Conservation (phyloP, 2,329 filamentous ascomycete species). For the Cladosporium sp. region DNA sequence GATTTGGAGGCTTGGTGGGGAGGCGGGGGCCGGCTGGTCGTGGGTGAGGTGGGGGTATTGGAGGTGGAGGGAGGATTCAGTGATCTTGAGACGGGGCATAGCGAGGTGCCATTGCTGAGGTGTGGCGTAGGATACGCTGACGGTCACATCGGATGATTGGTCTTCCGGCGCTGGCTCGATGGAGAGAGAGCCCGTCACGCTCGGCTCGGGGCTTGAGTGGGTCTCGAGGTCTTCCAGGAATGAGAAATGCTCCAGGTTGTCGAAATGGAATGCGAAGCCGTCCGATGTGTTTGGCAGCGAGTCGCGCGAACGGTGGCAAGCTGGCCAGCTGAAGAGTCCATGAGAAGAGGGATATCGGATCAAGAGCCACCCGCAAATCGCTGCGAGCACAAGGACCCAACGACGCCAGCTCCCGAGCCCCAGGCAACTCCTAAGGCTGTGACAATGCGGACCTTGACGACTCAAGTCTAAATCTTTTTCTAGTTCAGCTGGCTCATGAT, state of each 20-base stretch:
- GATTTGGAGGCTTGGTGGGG: slow-evolving; percentile 33
- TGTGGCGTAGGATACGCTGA: slow-evolving; percentile 31
- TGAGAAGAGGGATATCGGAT: not conserved
- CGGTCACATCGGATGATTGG: slow-evolving; percentile 32
- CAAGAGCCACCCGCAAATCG: not conserved
- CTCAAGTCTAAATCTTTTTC: not conserved
- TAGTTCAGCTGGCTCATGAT: not conserved
- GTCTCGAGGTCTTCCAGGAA: slow-evolving; percentile 23
- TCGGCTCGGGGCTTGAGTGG: too few species aligned
- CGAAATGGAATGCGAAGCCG: not conserved
- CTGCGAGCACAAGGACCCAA: not conserved
- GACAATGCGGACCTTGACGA: not conserved
- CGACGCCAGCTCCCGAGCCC: not conserved
- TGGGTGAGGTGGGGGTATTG: not conserved
- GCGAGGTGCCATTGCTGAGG: too few species aligned
- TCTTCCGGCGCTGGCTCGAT: slow-evolving; percentile 29
- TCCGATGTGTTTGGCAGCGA: not conserved
- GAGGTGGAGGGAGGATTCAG: not conserved
- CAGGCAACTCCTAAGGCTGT: not conserved
- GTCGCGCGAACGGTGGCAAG: not conserved
- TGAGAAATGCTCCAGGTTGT: slow-evolving; percentile 16
- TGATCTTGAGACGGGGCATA: not conserved
- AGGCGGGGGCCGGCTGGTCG: not conserved
- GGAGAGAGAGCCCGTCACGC: slow-evolving; percentile 18
- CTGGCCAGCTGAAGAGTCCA: not conserved